A percentile compares a stretch with the other conserved stretches of the same genome.
Evolutionary conservation across 1,139 yeast species (phyloP).

Genomic region (Lodderomyces parapsilosis): DNA sequence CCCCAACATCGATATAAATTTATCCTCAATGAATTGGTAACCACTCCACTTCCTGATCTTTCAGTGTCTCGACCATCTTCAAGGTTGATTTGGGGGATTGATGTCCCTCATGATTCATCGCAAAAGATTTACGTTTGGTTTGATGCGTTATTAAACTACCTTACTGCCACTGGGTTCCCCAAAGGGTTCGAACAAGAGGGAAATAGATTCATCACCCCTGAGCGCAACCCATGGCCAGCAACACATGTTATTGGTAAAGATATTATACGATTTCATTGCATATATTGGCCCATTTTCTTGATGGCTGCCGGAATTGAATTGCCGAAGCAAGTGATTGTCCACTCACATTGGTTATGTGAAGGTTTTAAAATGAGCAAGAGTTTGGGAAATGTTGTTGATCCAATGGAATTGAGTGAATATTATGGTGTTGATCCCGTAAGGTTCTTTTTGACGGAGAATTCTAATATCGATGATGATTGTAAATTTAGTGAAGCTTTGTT

Average conservation of each 20-base stretch:
- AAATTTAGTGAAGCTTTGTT: conserved; percentile 69
- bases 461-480: conserved; percentile 73
- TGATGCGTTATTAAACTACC: conserved; percentile 85
- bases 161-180: conserved; percentile 74
- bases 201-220: conserved; percentile 11
- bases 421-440: conserved; percentile 77
- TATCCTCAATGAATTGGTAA: conserved; percentile 58
- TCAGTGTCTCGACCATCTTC: conserved; percentile 82
- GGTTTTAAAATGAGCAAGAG: conserved; percentile 95
- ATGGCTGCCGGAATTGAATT: conserved; percentile 74
- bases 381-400: conserved; percentile 94
- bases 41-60: conserved; percentile 55
- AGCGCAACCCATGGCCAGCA: conserved; percentile 51
- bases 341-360: conserved; percentile 90
- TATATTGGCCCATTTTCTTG: conserved; percentile 92
- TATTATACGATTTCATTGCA: conserved; percentile 81
- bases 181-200: conserved; percentile 13
- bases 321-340: conserved; percentile 80
- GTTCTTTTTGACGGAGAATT: conserved; percentile 73
- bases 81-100: conserved; percentile 85
- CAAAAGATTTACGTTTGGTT: conserved; percentile 96
- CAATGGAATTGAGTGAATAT: conserved; percentile 55
- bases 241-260: conserved; percentile 91
- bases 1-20: conserved; percentile 61
- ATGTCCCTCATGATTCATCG: conserved; percentile 74